phyloP scores from a whole-genome alignment of 2,329 filamentous ascomycete species.

The Alternaria triticina region DNA sequence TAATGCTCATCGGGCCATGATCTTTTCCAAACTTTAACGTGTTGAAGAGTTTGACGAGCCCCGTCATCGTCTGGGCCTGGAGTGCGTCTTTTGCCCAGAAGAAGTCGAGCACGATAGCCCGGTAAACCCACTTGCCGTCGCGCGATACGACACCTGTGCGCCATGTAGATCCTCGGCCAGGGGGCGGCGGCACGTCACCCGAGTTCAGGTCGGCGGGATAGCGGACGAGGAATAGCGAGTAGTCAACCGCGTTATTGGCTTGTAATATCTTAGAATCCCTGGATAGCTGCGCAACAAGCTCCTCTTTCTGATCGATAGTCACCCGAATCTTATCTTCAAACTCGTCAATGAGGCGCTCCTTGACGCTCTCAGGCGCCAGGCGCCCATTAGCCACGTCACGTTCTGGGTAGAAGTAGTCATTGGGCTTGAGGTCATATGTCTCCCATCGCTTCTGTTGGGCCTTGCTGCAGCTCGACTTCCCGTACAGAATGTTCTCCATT shows the following conservation, averaged over 20 bases:
- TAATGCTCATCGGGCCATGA: slow-evolving; percentile 77
- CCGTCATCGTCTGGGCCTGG: slow-evolving; percentile 70
- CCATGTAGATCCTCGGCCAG: slow-evolving; percentile 57
- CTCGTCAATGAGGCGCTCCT: slow-evolving; percentile 69
- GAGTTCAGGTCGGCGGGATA: slow-evolving; percentile 52
- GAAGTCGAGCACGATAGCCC: slow-evolving; percentile 73
- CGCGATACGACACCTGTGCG: slow-evolving; percentile 65
- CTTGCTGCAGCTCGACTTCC: slow-evolving; percentile 56
- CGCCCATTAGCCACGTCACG: slow-evolving; percentile 70
- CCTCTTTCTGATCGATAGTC: slow-evolving; percentile 60
- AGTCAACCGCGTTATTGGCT: slow-evolving; percentile 72
- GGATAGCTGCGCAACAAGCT: slow-evolving; percentile 62
- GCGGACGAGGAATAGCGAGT: slow-evolving; percentile 75
- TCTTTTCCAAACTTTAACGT: slow-evolving; percentile 58
- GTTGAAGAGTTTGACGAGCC: slow-evolving; percentile 69
- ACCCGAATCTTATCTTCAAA: slow-evolving; percentile 71
- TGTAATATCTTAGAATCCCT: slow-evolving; percentile 69
- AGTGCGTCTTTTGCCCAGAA: slow-evolving; percentile 79
- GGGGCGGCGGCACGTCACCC: slow-evolving; percentile 43
- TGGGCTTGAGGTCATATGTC: slow-evolving; percentile 76
- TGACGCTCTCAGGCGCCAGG: slow-evolving; percentile 69
- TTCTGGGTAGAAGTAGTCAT: slow-evolving; percentile 77
- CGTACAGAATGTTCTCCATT: slow-evolving; percentile 77
- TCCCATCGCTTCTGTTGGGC: slow-evolving; percentile 64
- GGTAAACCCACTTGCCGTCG: slow-evolving; percentile 71